A percentile compares a stretch with the other conserved stretches of the same genome.
phyloP scores from a whole-genome alignment of 2,329 filamentous ascomycete genomes.

The Orbilia javanica region DNA sequence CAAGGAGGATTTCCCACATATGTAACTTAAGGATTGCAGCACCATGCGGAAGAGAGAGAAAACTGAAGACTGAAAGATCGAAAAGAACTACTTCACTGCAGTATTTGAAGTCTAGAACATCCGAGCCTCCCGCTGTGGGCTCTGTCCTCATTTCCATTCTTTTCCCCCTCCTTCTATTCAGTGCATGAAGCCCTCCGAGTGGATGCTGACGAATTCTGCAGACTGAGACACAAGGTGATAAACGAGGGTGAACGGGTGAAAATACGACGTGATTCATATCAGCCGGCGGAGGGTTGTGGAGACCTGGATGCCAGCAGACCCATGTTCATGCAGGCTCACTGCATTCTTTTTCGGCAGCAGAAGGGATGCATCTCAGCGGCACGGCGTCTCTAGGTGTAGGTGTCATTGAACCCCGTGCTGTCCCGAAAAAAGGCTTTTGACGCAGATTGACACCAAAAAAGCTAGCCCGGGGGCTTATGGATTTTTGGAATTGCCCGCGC shows the following conservation, averaged over 20 bases:
- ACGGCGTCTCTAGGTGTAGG: slow-evolving; percentile 47
- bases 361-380: slow-evolving; percentile 42
- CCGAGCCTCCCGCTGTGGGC: not conserved
- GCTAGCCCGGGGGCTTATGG: slow-evolving; percentile 5
- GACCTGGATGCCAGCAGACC: slow-evolving; percentile 13
- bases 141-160: not conserved
- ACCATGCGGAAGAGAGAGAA: slow-evolving; percentile 19
- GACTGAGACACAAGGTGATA: slow-evolving; percentile 42
- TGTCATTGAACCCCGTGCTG: slow-evolving; percentile 8
- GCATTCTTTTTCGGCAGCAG: slow-evolving; percentile 36
- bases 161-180: not conserved
- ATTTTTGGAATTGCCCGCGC: slow-evolving; percentile 46
- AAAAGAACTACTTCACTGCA: not conserved
- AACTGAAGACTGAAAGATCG: not conserved
- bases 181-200: slow-evolving; percentile 9
- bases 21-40: not conserved
- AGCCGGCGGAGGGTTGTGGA: slow-evolving; percentile 21
- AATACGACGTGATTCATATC: slow-evolving; percentile 37
- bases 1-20: slow-evolving; percentile 13
- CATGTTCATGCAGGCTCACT: slow-evolving; percentile 11
- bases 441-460: slow-evolving; percentile 20
- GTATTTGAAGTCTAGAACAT: not conserved
- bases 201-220: slow-evolving; percentile 51
- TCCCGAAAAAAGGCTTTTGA: slow-evolving; percentile 12
- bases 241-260: not conserved